Evolutionary conservation across 2,329 filamentous ascomycete genomes (phyloP).

Genomic region (Hypocreales sp.): DNA sequence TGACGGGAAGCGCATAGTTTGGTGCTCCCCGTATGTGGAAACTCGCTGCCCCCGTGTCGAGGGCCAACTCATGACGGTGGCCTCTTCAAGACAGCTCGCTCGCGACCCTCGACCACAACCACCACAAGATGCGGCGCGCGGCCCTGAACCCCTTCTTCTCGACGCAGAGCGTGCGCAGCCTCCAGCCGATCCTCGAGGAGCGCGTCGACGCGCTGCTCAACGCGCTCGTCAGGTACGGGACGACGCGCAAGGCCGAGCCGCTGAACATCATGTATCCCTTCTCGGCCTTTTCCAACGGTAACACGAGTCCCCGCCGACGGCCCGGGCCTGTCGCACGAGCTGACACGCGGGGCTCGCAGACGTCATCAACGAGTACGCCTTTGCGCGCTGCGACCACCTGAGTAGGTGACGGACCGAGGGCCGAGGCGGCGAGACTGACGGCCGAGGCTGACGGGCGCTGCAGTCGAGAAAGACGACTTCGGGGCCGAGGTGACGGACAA

Average conservation of each 20-base stretch:
- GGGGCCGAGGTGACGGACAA: constrained; percentile 19
- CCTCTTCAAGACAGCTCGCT: constrained; percentile 14
- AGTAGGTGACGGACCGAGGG: constrained; percentile 8
- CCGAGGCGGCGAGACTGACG: no score
- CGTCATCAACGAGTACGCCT: constrained; percentile 24
- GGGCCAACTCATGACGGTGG: not conserved
- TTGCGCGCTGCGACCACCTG: constrained; percentile 18
- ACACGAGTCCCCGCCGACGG: no score
- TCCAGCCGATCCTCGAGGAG: constrained; percentile 21
- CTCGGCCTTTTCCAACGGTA: constrained; percentile 22
- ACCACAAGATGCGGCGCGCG: constrained; percentile 16
- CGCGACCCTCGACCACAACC: constrained; percentile 18
- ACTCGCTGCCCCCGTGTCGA: not conserved
- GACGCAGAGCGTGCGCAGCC: constrained; percentile 18
- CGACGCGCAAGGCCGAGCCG: constrained; percentile 10
- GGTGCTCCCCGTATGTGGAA: constrained; percentile 16
- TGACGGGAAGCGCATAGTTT: constrained; percentile 10
- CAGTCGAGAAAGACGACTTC: constrained; percentile 18
- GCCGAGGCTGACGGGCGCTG: constrained; percentile 2
- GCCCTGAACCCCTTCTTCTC: constrained; percentile 22
- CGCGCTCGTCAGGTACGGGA: constrained; percentile 13
- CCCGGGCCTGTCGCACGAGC: no score
- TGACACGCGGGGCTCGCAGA: no score
- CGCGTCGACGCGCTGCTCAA: constrained; percentile 16
- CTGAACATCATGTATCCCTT: constrained; percentile 21